Conservation (phyloP, 2,329 filamentous ascomycete species). For the Dendryphion nanum region DNA sequence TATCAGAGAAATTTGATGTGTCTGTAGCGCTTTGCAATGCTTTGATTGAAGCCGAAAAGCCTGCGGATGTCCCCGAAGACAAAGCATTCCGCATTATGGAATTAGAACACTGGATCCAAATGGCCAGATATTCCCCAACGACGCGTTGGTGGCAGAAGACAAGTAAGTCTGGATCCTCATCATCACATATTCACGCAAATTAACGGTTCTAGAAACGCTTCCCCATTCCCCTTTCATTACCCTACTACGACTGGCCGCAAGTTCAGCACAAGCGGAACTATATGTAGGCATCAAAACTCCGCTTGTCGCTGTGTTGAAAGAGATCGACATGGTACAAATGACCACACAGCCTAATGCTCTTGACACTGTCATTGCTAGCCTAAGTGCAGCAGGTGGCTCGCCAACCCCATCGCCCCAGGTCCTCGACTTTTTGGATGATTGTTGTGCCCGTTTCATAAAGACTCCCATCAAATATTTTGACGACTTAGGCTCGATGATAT, state of each 20-base stretch:
- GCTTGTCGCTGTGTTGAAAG: constrained; percentile 60
- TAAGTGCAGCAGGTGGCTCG: constrained; percentile 39
- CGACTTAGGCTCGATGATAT: constrained; percentile 54
- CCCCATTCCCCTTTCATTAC: constrained; percentile 68
- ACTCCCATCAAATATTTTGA: constrained; percentile 84
- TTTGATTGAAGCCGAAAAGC: constrained; percentile 59
- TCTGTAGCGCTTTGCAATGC: constrained; percentile 71
- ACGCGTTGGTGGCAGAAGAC: constrained; percentile 89
- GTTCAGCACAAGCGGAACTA: constrained; percentile 50
- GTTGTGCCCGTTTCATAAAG: constrained; percentile 69
- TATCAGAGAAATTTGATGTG: constrained; percentile 85
- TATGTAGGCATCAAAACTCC: constrained; percentile 55
- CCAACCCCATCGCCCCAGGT: constrained; percentile 40
- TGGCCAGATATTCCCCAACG: constrained; percentile 75
- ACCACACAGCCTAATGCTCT: constrained; percentile 39
- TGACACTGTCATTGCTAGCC: constrained; percentile 50
- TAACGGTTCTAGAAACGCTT: constrained; percentile 51
- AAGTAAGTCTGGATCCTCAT: constrained; percentile 34
- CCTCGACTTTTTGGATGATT: constrained; percentile 79
- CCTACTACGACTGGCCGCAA: constrained; percentile 60
- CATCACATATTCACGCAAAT: constrained; percentile 2
- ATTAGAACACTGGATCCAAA: constrained; percentile 75
- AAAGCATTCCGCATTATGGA: constrained; percentile 67
- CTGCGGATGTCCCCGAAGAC: constrained; percentile 39
- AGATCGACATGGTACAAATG: constrained; percentile 64